These are phyloP conservation scores for Scenedesmus sp. DNA, from an alignment of 163 green algal genomes.

Conservation along the genomic window DNA sequence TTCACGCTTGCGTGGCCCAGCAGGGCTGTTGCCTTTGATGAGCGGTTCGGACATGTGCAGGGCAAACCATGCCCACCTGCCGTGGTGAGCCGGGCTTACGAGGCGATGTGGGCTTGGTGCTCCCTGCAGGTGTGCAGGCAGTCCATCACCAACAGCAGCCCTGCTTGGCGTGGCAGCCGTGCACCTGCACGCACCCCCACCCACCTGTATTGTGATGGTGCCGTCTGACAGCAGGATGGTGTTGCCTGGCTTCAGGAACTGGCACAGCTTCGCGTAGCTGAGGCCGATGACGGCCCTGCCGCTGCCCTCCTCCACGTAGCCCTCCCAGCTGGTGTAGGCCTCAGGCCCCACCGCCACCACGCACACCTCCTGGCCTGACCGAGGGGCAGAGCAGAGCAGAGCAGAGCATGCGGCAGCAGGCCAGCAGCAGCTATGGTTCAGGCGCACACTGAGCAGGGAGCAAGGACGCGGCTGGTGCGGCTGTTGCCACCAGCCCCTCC, in stretches of 20 bases:
- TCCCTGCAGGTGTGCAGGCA: too few relatives aligned
- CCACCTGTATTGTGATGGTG: conserved; percentile 63
- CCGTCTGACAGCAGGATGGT: conserved; percentile 56
- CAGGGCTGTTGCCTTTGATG: background rate
- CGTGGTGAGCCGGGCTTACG: too few relatives aligned
- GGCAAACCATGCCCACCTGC: too few relatives aligned
- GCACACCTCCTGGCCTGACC: conserved; percentile 74
- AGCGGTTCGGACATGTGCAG: background rate
- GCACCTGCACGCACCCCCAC: background rate
- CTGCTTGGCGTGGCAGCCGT: background rate
- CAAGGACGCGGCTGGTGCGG: too few relatives aligned
- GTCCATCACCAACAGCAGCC: background rate
- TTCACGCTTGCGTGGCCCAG: too few relatives aligned
- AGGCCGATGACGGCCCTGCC: conserved; percentile 66
- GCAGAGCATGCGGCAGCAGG: background rate
- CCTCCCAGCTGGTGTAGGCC: conserved; percentile 71
- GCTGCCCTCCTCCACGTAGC: conserved; percentile 61
- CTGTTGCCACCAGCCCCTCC: too few relatives aligned
- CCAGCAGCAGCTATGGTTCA: background rate
- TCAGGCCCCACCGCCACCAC: conserved; percentile 77
- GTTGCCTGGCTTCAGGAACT: conserved; percentile 67
- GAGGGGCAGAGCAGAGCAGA: too few relatives aligned
- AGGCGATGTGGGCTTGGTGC: too few relatives aligned
- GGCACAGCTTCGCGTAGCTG: conserved; percentile 71
- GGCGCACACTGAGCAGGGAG: too few relatives aligned